Percentiles rank a stretch among this genome's conserved stretches.
Evolutionary conservation across 441 rosid genomes (phyloP).

Genomic region (Metrosideros polymorpha): DNA sequence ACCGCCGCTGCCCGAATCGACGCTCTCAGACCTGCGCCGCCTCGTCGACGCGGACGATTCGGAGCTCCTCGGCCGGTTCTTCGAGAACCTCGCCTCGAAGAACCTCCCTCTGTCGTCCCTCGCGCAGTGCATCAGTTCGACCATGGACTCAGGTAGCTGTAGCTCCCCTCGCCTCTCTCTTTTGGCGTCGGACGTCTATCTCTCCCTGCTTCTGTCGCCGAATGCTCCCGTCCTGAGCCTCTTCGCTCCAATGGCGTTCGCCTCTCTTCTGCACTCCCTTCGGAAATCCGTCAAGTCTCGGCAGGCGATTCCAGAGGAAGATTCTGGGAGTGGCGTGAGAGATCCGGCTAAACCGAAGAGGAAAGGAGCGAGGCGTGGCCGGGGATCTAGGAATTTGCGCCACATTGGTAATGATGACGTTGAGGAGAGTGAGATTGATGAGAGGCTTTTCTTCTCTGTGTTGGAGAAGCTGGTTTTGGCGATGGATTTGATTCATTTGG

Average conservation of each 20-base stretch:
- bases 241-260: slow-evolving; percentile 69
- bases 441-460: slow-evolving; percentile 27
- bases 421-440: slow-evolving; percentile 28
- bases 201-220: slow-evolving; percentile 52
- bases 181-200: slow-evolving; percentile 49
- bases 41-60: slow-evolving; percentile 35
- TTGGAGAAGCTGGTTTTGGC: slow-evolving; percentile 44
- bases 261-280: slow-evolving; percentile 62
- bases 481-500: slow-evolving; percentile 55
- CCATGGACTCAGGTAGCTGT: slow-evolving; percentile 48
- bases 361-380: slow-evolving; percentile 17
- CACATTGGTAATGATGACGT: slow-evolving; percentile 2
- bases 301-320: not conserved
- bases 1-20: slow-evolving; percentile 17
- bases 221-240: slow-evolving; percentile 69
- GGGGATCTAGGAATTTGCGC: slow-evolving; percentile 3
- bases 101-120: slow-evolving; percentile 35
- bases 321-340: slow-evolving; percentile 7
- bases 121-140: slow-evolving; percentile 33
- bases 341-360: slow-evolving; percentile 19
- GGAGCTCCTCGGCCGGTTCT: slow-evolving; percentile 29
- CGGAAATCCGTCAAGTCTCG: slow-evolving; percentile 52
- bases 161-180: slow-evolving; percentile 28
- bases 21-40: slow-evolving; percentile 42
- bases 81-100: slow-evolving; percentile 33